A percentile compares a stretch with the other conserved stretches of the same genome.
Evolutionary conservation across 2,329 filamentous ascomycete genomes (phyloP).

Genomic region (Calonectria montana): DNA sequence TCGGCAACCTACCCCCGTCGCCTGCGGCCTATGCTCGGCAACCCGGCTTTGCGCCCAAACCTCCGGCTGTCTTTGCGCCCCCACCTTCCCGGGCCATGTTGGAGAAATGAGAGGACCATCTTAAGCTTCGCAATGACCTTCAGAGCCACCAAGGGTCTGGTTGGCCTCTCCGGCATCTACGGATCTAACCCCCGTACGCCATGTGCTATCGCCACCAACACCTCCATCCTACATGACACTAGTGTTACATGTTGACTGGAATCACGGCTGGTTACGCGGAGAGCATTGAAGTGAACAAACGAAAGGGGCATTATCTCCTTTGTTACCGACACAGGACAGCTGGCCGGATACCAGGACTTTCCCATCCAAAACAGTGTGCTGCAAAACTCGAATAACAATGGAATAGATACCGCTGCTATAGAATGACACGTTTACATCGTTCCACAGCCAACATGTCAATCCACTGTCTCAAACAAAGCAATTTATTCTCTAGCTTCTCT

Average conservation of each 20-base stretch:
- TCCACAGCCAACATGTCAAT: too few relatives aligned
- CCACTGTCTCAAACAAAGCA: too few relatives aligned
- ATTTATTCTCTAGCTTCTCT: too few relatives aligned
- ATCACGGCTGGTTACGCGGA: neutral
- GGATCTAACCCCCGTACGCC: neutral
- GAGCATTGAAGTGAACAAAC: neutral
- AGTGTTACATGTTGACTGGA: neutral
- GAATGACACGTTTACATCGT: too few relatives aligned
- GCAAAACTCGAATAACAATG: too few relatives aligned
- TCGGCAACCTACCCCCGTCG: neutral
- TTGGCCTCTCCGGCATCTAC: neutral
- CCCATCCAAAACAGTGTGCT: too few relatives aligned
- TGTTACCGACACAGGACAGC: too few relatives aligned
- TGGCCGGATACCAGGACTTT: too few relatives aligned
- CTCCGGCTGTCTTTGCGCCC: neutral
- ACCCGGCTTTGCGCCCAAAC: neutral
- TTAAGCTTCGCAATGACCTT: slow-evolving; percentile 4
- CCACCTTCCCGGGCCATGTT: neutral
- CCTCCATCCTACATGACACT: neutral
- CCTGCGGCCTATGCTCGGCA: neutral
- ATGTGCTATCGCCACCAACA: neutral
- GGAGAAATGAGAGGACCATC: neutral
- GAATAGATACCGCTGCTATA: too few relatives aligned
- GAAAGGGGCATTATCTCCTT: too few relatives aligned
- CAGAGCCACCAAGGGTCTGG: too few relatives aligned